These are phyloP conservation scores for Claviceps fusiformis DNA, from an alignment of 2,329 filamentous ascomycete species.

Conservation along the genomic window DNA sequence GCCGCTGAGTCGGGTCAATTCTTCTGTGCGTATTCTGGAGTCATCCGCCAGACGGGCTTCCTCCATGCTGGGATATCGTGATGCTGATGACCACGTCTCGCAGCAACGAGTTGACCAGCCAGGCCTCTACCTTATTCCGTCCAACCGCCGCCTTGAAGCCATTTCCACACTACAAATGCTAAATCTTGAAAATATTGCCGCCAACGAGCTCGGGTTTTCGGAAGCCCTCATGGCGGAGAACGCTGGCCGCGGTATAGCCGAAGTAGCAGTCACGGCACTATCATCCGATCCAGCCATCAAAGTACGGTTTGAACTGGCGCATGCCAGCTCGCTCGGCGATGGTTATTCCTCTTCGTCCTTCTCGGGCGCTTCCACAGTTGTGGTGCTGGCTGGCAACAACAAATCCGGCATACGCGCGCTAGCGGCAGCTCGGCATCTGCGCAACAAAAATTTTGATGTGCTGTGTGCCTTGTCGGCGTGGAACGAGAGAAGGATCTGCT, in stretches of 20 bases:
- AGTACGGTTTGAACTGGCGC: conserved; percentile 34
- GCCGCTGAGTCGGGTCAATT: conserved; percentile 34
- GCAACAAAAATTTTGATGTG: conserved; percentile 69
- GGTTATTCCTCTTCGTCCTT: conserved; percentile 8
- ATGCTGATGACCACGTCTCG: conserved; percentile 17
- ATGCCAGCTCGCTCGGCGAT: conserved; percentile 19
- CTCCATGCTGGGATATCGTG: conserved; percentile 17
- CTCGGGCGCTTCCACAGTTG: conserved; percentile 29
- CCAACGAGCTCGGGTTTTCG: conserved; percentile 72
- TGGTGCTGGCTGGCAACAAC: conserved; percentile 92
- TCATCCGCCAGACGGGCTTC: conserved; percentile 17
- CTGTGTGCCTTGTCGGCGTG: conserved; percentile 75
- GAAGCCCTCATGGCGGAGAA: conserved; percentile 90
- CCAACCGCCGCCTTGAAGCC: conserved; percentile 44
- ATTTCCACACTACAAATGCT: conserved; percentile 73
- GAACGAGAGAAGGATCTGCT: conserved; percentile 72
- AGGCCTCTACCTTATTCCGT: conserved; percentile 40
- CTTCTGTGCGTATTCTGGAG: conserved; percentile 24
- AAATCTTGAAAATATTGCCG: conserved; percentile 81
- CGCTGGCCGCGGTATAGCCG: conserved; percentile 74
- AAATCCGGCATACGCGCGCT: conserved; percentile 75
- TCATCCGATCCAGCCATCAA: conserved; percentile 46
- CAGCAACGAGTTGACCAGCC: conserved; percentile 24
- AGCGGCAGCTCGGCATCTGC: conserved; percentile 73
- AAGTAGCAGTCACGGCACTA: conserved; percentile 62